These are phyloP conservation scores for Aspergillus texensis DNA, from an alignment of 2,329 filamentous ascomycete genomes.

Conservation along the genomic window DNA sequence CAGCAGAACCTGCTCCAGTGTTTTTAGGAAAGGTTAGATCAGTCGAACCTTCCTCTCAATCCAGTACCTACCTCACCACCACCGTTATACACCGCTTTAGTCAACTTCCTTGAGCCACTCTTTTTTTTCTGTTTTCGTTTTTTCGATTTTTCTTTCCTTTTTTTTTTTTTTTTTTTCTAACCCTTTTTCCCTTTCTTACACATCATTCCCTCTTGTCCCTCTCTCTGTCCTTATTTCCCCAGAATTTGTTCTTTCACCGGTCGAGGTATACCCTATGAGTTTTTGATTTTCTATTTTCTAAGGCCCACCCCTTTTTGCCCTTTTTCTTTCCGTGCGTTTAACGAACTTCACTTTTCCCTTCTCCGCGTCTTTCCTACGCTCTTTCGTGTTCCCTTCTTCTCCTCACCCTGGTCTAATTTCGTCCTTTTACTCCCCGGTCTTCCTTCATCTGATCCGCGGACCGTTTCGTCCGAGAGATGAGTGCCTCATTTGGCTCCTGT, in stretches of 20 bases:
- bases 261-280: neutral
- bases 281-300: slow-evolving; percentile 9
- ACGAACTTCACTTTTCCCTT: neutral
- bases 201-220: slow-evolving; percentile 1
- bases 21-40: slow-evolving; percentile 27
- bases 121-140: neutral
- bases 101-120: slow-evolving; percentile 14
- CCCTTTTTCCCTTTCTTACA: slow-evolving; percentile 8
- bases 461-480: slow-evolving; percentile 40
- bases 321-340: slow-evolving; percentile 6
- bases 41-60: slow-evolving; percentile 17
- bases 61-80: slow-evolving; percentile 10
- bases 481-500: slow-evolving; percentile 30
- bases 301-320: slow-evolving; percentile 11
- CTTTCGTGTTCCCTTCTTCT: slow-evolving; percentile 1
- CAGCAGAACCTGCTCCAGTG: slow-evolving; percentile 20
- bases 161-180: neutral
- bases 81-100: slow-evolving; percentile 27
- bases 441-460: slow-evolving; percentile 18
- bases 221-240: slow-evolving; percentile 6
- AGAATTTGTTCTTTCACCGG: slow-evolving; percentile 1
- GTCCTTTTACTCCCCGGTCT: neutral
- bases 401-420: neutral
- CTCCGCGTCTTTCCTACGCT: neutral
- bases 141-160: neutral